These are phyloP conservation scores for Diaporthe sp. DNA, from an alignment of 2,329 filamentous ascomycete species.

Conservation along the genomic window DNA sequence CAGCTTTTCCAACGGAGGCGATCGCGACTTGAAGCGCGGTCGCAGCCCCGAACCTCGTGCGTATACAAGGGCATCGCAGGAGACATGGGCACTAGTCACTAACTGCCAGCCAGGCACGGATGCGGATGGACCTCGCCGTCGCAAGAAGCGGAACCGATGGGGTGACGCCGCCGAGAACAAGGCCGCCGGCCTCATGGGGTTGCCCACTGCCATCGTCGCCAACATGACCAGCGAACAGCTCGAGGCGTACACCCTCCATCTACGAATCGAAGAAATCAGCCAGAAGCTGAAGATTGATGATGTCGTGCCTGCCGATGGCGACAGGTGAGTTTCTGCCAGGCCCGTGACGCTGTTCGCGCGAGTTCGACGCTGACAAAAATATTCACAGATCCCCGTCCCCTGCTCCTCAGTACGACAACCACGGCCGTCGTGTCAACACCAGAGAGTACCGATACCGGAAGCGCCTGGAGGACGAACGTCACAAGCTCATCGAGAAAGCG, in stretches of 20 bases:
- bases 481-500: conserved; percentile 98
- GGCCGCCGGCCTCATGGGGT: conserved; percentile 96
- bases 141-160: conserved; percentile 99
- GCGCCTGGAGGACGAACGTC: conserved; percentile 96
- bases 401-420: conserved; percentile 98
- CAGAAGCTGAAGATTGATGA: conserved; percentile 99
- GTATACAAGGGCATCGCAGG: conserved; percentile 47
- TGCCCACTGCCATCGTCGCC: conserved; percentile 95
- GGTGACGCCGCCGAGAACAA: conserved; percentile 98
- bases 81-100: conserved; percentile 29
- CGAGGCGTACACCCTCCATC: conserved; percentile 94
- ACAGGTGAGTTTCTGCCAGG: conserved; percentile 76
- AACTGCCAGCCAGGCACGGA: conserved; percentile 60
- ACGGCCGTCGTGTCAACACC: conserved; percentile 98
- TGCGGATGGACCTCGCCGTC: conserved; percentile 84
- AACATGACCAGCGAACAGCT: conserved; percentile 99
- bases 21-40: conserved; percentile 82
- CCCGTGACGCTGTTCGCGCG: neutral
- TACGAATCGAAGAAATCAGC: conserved; percentile 98
- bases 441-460: conserved; percentile 99
- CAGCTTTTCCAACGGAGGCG: conserved; percentile 47
- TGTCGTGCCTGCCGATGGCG: conserved; percentile 95
- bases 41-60: conserved; percentile 89
- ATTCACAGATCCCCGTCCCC: conserved; percentile 88
- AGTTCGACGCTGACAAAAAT: conserved; percentile 42